Evolutionary conservation across 495 filamentous ascomycete species (phyloP), one percentile per base, ranked within the genome.

Genomic region (Penicillium paxilli): DNA sequence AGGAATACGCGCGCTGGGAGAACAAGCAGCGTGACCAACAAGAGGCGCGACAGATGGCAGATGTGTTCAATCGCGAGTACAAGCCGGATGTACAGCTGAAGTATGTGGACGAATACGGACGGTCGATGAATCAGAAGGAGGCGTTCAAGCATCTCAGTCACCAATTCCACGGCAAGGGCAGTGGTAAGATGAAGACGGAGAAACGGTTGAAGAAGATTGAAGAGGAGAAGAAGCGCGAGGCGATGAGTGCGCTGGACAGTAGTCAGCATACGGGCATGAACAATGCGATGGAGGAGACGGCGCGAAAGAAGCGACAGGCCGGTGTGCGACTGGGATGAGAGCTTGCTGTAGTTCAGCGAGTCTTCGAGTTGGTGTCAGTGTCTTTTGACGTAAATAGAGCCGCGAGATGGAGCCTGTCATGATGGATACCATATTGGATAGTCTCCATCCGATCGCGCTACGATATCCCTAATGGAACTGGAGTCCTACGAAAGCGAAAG

Each of bases 151-250:
- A 97, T 65, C 78, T 98, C 41, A 91, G 85, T 62, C 94, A 98
- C 73, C 89, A 95, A 70, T 98, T 98, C 84, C 94, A 98, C 74
- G 94, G 94, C 49, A 97, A 98, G 75, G 92, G 92, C 38, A 92
- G 87, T 64, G 94, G 94, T 47, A 97, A 97, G 81, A 88, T 88
- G 76, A 98, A 98, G 87, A 97, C 91, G 21, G 93, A 98, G 78
- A 98, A 98, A 76, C 78, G 83, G 49, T 73, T 98, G 45, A 96
- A 97, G 85, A 96, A 94, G 83, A 93, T 96, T 72, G 94, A 93
- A 51, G 91, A 93, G 59, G 92, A 97, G 76, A 93, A 92, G 82
- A 87, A 87, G 66, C 82, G 84, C 58, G 85, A 89, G 76, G 82
- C 88, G 0, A 87, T 89, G 80, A 91, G 87, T 62, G 80, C 86